Evolutionary conservation across 2,329 filamentous ascomycete genomes (phyloP), one percentile per base, ranked within the genome.

Genomic region (Macrophomina tecta): DNA sequence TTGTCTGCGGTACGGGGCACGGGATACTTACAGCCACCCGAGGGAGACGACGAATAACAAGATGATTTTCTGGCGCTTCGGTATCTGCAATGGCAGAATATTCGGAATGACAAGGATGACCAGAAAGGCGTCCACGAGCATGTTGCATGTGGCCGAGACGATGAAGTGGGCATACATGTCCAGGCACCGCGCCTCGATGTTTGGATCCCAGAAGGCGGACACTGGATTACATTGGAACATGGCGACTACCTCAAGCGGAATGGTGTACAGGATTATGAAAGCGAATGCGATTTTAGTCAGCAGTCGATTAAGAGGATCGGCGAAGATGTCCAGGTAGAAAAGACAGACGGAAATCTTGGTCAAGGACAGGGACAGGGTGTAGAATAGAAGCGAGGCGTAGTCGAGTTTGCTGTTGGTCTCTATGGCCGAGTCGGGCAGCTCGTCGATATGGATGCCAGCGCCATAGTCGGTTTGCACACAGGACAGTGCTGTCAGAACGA

Each of bases 11-110:
- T 12, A n/a, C 6, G 16, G 23, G n/a, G 30, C 11, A 16, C 23
- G 28, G 28, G 9, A 32, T 3, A 42, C 78, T 71, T 74, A 82
- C 80, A 82, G 76, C 53, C 77, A 72, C 32, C 77, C 77, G 0
- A 64, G 48, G 2, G 61, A 64, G 11, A 76, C 70, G 5, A 73
- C 67, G 64, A 78, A 78, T 74, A 80, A 77, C 38, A 78, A 72
- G 4, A 71, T 68, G 2, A 78, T 67, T 23, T 72, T 72, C 40
- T 68, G 73, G 16, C 79, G 66, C 23, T 76, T 69, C n/a, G 68
- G 69, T 52, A 79, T 62, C 4, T 77, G 78, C 12, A 79, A 62
- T 3, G 69, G 58, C 4, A 79, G 74, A 45, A 74, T 70, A 3
- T 74, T 61, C 2, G 75, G 30, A 40, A 77, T 73, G 0, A 75